These are phyloP conservation scores for Solanum piurae DNA, from an alignment of 257 asterid genomes.

Conservation along the genomic window DNA sequence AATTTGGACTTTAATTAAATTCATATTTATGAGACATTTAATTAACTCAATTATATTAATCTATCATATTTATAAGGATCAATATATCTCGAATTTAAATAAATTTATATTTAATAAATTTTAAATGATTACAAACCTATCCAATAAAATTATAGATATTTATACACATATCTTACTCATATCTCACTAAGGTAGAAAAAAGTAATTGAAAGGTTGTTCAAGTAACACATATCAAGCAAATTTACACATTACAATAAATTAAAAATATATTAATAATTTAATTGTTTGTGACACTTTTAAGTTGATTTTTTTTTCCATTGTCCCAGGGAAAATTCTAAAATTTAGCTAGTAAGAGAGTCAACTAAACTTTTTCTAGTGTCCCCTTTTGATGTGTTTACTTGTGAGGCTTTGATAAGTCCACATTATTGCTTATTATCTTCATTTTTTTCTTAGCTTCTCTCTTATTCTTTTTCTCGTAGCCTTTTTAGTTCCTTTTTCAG, in stretches of 20 bases:
- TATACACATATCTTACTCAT: neutral
- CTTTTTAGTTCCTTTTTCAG: neutral
- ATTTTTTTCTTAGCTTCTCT: neutral
- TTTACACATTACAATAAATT: neutral
- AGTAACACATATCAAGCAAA: neutral
- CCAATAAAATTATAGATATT: no score
- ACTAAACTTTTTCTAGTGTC: neutral
- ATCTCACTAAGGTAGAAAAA: no score
- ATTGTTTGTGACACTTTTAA: neutral
- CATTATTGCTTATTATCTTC: conserved; percentile 24
- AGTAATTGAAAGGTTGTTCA: neutral
- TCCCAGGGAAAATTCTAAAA: neutral
- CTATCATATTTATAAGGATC: no score
- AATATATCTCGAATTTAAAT: no score
- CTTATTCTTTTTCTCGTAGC: neutral
- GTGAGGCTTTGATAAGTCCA: conserved; percentile 35
- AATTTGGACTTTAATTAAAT: no score
- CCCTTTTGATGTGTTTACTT: neutral
- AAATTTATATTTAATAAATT: no score
- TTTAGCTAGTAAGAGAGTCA: neutral
- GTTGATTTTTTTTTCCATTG: neutral
- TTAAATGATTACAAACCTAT: no score
- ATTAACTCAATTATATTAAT: no score
- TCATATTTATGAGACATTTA: no score
- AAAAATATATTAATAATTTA: no score